Base-by-base conservation (phyloP, 371 early-diverging fungal species). In the Lichtheimia corymbifera region DNA sequence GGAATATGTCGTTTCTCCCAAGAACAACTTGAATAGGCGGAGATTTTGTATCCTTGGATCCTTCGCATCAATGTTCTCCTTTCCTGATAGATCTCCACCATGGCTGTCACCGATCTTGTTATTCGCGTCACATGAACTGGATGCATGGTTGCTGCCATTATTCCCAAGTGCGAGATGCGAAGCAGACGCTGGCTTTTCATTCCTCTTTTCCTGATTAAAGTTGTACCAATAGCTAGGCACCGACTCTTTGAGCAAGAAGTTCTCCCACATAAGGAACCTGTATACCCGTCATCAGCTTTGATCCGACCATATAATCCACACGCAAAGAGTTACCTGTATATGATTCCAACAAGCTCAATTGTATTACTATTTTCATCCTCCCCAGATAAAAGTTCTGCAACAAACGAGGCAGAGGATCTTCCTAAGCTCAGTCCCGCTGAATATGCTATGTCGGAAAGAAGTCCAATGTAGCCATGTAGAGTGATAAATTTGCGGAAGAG, bases 361-460 rank as follows among this genome's bases (percentile, higher is more conserved):
- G 90, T 77, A 44, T 78, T 72, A 7, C 77, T 79, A 12, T 87
- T 83, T 1, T 72, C 65, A 5, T 74, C 68, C 40, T 71, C 35
- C 11, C 35, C 72, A 17, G 79, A 80, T 13, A 82, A 64, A 45
- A 91, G 88, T 18, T 84, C 84, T 17, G 85, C 72, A 0, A 88
- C 70, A 2, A 91, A 72, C n/a, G 89, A 80, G 2, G 74, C 70
- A 22, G 86, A 84, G 55, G 83, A 84, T 52, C 85, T 86, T 5
- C 86, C 80, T 0, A 89, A 81, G 40, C n/a, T 47, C 18, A 90
- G 72, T 4, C 80, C 65, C 49, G 89, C 83, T 0, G 90, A 83
- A 50, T 80, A 83, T 67, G 85, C 93, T 18, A 92, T 76, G 63
- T 93, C 94, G n/a, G 89, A 83, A 9, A 91, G 63, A 22, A 94